Conservation (phyloP, 2,329 filamentous ascomycete species). For the Diaporthe humulicola region DNA sequence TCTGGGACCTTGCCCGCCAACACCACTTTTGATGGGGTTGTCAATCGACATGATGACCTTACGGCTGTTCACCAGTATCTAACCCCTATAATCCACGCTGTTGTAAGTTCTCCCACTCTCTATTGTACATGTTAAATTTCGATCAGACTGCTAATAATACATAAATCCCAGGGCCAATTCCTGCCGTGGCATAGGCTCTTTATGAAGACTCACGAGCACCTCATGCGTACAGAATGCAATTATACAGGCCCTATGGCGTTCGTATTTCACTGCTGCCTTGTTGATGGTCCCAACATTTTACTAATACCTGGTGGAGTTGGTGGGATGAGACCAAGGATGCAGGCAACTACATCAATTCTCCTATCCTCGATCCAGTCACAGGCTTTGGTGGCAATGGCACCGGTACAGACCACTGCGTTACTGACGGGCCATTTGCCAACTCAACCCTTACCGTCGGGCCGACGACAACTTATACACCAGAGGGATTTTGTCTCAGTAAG, state of each 20-base stretch:
- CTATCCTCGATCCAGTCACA: conserved; percentile 48
- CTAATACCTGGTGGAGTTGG: neutral
- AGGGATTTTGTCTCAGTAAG: conserved; percentile 56
- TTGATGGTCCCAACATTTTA: too few relatives aligned
- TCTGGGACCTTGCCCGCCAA: conserved; percentile 45
- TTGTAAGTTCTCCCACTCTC: conserved; percentile 10
- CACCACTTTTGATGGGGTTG: conserved; percentile 44
- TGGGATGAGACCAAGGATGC: conserved; percentile 17
- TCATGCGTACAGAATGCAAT: conserved; percentile 49
- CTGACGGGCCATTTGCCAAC: conserved; percentile 52
- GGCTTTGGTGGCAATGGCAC: conserved; percentile 43
- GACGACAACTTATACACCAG: conserved; percentile 48
- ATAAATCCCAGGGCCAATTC: conserved; percentile 44
- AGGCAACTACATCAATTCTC: conserved; percentile 51
- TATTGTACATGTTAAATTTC: too few relatives aligned
- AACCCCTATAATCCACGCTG: conserved; percentile 47
- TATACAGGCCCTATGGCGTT: conserved; percentile 40
- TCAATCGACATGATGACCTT: conserved; percentile 50
- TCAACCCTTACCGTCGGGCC: conserved; percentile 51
- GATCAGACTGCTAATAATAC: too few relatives aligned
- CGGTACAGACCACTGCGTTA: conserved; percentile 51
- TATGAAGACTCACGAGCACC: conserved; percentile 49
- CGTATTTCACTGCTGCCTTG: neutral
- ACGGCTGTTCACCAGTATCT: conserved; percentile 49
- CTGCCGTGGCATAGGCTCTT: conserved; percentile 54